phyloP scores from a whole-genome alignment of 225 moss, liverwort and hornwort species.

The Antitrichia curtipendula region DNA sequence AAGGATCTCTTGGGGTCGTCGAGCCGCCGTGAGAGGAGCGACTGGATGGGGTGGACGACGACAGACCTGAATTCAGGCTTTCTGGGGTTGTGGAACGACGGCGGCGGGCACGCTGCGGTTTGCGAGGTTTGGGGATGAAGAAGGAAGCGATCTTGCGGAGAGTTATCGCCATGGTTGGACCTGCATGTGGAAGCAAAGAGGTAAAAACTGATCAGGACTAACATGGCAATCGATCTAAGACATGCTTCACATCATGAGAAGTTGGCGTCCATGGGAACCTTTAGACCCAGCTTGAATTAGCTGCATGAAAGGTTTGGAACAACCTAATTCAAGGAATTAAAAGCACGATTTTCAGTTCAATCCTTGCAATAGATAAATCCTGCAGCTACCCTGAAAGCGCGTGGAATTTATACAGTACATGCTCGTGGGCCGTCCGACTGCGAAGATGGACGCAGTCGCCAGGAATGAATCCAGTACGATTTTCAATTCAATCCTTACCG shows the following conservation, averaged over 20 bases:
- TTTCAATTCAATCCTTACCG: not conserved
- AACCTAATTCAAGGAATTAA: not conserved
- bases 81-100: not conserved
- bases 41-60: not conserved
- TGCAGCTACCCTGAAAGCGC: not conserved
- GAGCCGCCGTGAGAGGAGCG: not conserved
- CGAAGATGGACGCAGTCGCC: not conserved
- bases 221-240: not conserved
- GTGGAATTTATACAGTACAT: not conserved
- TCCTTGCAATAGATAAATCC: no score
- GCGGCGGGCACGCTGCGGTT: not conserved
- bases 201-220: not conserved
- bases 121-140: not conserved
- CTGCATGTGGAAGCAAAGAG: not conserved
- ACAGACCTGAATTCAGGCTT: not conserved
- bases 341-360: not conserved
- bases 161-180: not conserved
- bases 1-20: not conserved
- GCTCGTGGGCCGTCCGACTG: not conserved
- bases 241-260: not conserved
- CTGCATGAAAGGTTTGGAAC: not conserved
- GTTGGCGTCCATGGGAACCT: not conserved
- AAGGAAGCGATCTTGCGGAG: not conserved
- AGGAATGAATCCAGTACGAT: not conserved
- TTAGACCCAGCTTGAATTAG: not conserved